phyloP scores from a whole-genome alignment of 1,284 basidiomycete genomes.

The Gomphus sp. region DNA sequence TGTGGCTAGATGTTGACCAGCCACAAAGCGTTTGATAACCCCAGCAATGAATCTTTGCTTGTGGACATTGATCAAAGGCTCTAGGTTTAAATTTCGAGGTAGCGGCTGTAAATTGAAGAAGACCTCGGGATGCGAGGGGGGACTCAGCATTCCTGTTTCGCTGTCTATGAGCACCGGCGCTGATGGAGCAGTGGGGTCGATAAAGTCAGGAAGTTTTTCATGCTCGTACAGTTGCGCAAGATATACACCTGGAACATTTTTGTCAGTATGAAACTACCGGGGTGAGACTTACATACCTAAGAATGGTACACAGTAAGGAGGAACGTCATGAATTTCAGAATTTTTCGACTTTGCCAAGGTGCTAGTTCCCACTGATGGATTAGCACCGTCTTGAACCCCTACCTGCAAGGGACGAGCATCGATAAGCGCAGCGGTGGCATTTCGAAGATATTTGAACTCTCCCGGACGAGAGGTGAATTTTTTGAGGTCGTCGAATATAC shows the following conservation, averaged over 20 bases:
- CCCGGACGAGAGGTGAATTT: constrained; percentile 57
- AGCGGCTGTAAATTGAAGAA: constrained; percentile 63
- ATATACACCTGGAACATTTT: constrained; percentile 50
- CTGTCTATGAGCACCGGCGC: constrained; percentile 58
- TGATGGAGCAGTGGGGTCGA: constrained; percentile 74
- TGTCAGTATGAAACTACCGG: constrained; percentile 16
- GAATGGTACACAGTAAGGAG: constrained; percentile 64
- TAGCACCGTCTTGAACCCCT: constrained; percentile 27
- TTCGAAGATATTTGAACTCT: constrained; percentile 71
- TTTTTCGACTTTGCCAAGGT: constrained; percentile 31
- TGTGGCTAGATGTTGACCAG: constrained; percentile 73
- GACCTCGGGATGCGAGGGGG: constrained; percentile 65
- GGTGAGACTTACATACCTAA: constrained; percentile 41
- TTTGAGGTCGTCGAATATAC: constrained; percentile 70
- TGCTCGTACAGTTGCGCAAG: constrained; percentile 62
- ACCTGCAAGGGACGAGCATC: constrained; percentile 51
- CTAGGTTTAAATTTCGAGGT: constrained; percentile 67
- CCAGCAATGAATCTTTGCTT: constrained; percentile 75
- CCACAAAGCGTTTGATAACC: constrained; percentile 67
- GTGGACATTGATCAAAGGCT: constrained; percentile 81
- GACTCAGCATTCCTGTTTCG: constrained; percentile 49
- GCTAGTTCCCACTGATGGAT: constrained; percentile 36
- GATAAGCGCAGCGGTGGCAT: constrained; percentile 53
- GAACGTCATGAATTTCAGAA: constrained; percentile 30
- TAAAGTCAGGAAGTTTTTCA: constrained; percentile 65